Percentiles rank a stretch among this genome's conserved stretches.
phyloP scores from a whole-genome alignment of 2,329 filamentous ascomycete genomes.

The Aspergillaceae sp. region DNA sequence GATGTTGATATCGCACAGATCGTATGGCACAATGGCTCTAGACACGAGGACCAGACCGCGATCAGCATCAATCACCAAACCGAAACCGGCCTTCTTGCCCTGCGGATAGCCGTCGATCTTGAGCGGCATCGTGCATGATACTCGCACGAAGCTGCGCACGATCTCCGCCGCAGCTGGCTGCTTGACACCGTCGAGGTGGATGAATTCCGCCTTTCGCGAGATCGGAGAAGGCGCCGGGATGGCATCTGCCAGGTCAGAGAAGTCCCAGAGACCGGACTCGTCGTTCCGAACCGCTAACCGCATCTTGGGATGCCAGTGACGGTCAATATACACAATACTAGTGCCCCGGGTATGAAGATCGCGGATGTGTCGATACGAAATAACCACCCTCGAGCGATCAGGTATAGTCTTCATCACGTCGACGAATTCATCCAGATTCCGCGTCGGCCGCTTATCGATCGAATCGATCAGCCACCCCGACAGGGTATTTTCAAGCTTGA shows the following conservation, averaged over 20 bases:
- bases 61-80: conserved; percentile 92
- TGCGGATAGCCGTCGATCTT: conserved; percentile 98
- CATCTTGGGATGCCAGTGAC: conserved; percentile 96
- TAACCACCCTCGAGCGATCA: conserved; percentile 71
- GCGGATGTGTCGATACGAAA: conserved; percentile 90
- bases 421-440: conserved; percentile 79
- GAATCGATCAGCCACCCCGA: conserved; percentile 91
- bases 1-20: conserved; percentile 90
- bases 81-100: conserved; percentile 88
- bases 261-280: conserved; percentile 85
- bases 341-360: conserved; percentile 94
- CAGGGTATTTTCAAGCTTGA: conserved; percentile 83
- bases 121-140: conserved; percentile 85
- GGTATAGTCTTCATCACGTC: conserved; percentile 84
- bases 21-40: conserved; percentile 86
- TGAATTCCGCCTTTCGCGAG: conserved; percentile 76
- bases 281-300: conserved; percentile 87
- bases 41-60: conserved; percentile 93
- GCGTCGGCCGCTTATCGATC: conserved; percentile 83
- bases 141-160: conserved; percentile 87
- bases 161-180: conserved; percentile 88
- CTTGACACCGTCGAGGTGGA: conserved; percentile 78
- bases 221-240: conserved; percentile 65
- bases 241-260: conserved; percentile 72
- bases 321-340: conserved; percentile 81